Base-by-base conservation (phyloP, 2,329 filamentous ascomycete species). In the Capronia coronata region DNA sequence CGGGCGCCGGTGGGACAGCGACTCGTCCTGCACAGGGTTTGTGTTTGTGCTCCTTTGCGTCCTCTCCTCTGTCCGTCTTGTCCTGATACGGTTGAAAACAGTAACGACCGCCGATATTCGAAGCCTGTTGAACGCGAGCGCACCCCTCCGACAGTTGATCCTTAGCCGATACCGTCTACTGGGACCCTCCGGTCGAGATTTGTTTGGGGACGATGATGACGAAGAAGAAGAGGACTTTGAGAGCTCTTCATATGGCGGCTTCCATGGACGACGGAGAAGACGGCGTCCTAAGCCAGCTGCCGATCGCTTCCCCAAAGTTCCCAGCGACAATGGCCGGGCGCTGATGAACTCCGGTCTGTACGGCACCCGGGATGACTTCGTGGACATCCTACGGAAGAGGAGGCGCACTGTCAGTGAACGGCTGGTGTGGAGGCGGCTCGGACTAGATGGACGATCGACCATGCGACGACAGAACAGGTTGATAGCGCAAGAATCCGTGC, bases 331-430 rank as follows among this genome's bases (percentile, higher is more conserved):
- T 54, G 91, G 93, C 6, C 74, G 68, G 42, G 79, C 84, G 59
- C 71, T 97, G 54, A 95, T 97, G 89, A 75, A 80, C 32, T 84
- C 83, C 23, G 91, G 91, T 1, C 74, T 73, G 2, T 97, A 96
- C 68, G 91, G 91, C 27, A 74, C 75, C 14, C 84, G 82, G 49
- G 76, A 84, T 72, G 59, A 72, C 71, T 57, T 75, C 68, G 52
- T 73, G 62, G 53, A 78, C 70, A 63, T 66, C 40, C 60, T 69
- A 35, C 67, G 68, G 52, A 79, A 82, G 64, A 77, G 80, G 55
- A 82, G 78, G 58, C 74, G 71, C 59, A 75, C 70, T 38, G 66
- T 94, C 14, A 77, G 83, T 9, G 77, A 80, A 49, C 79, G 85
- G 39, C 75, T 96, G 55, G 75, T 97, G 59, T 86, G 87, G 65